These are phyloP conservation scores for Gentiana macrophylla DNA, from an alignment of 257 asterid genomes.

Conservation along the genomic window DNA sequence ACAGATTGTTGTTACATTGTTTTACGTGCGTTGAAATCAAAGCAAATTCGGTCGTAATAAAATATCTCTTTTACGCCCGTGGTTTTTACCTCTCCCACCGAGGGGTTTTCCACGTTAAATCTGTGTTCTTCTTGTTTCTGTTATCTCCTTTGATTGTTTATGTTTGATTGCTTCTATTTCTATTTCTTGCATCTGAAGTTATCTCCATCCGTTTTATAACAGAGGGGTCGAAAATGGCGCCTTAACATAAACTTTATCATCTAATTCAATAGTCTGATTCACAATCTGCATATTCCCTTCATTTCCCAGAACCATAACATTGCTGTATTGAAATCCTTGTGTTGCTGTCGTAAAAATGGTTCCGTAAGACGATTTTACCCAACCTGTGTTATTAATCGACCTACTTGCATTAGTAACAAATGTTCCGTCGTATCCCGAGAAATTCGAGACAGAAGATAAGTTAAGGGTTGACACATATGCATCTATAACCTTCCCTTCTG, in stretches of 20 bases:
- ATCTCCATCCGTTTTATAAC: too few relatives aligned
- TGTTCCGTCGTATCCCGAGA: conserved; percentile 48
- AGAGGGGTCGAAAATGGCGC: conserved; percentile 15
- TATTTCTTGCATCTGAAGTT: conserved; percentile 65
- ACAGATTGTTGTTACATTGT: too few relatives aligned
- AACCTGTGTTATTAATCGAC: conserved; percentile 38
- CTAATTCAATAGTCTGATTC: conserved; percentile 41
- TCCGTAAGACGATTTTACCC: conserved; percentile 59
- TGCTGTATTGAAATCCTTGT: conserved; percentile 36
- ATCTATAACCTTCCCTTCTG: conserved; percentile 35
- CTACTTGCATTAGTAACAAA: conserved; percentile 37
- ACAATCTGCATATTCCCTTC: conserved; percentile 50
- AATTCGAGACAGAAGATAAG: conserved; percentile 22
- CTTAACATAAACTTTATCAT: conserved; percentile 22
- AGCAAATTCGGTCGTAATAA: too few relatives aligned
- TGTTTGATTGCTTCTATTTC: too few relatives aligned
- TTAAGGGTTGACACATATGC: conserved; percentile 18
- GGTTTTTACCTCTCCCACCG: too few relatives aligned
- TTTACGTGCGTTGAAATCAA: too few relatives aligned
- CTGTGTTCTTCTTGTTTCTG: too few relatives aligned
- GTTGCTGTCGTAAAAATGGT: conserved; percentile 24
- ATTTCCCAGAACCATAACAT: conserved; percentile 48
- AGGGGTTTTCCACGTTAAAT: too few relatives aligned
- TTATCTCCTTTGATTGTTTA: too few relatives aligned
- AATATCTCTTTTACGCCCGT: too few relatives aligned